These are phyloP conservation scores for Micractinium conductrix DNA, from an alignment of 139 green algal species.

Conservation along the genomic window DNA sequence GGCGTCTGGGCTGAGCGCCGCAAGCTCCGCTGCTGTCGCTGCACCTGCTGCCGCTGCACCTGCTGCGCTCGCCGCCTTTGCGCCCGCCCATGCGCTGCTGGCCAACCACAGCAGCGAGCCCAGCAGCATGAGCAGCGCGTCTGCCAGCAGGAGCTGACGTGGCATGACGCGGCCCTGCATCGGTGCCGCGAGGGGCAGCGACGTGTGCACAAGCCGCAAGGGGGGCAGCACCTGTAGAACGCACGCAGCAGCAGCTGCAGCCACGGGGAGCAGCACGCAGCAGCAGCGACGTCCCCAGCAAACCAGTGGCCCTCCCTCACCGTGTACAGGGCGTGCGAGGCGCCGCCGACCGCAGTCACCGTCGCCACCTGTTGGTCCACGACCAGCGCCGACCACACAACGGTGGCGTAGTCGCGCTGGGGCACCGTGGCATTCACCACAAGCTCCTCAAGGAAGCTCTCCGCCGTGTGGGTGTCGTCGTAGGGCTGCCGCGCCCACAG, in stretches of 20 bases:
- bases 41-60: background rate
- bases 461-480: slow-evolving; percentile 73
- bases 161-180: slow-evolving; percentile 27
- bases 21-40: background rate
- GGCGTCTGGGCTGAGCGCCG: background rate
- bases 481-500: slow-evolving; percentile 53
- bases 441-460: slow-evolving; percentile 73
- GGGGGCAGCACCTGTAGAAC: too few species aligned
- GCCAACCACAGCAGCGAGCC: slow-evolving; percentile 34
- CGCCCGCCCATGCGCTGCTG: background rate
- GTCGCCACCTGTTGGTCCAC: slow-evolving; percentile 81
- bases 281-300: background rate
- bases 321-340: slow-evolving; percentile 62
- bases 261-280: background rate
- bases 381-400: slow-evolving; percentile 69
- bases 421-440: slow-evolving; percentile 53
- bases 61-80: background rate
- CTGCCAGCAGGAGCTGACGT: slow-evolving; percentile 14
- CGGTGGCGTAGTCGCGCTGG: slow-evolving; percentile 42
- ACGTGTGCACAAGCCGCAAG: background rate
- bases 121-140: slow-evolving; percentile 7
- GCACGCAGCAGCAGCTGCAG: too few species aligned
- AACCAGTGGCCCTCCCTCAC: background rate
- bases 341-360: slow-evolving; percentile 52
- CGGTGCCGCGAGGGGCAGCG: background rate